Percentiles rank a stretch among this genome's conserved stretches.
These are phyloP conservation scores for Mucor ambiguus DNA, from an alignment of 371 early-diverging fungal genomes.

Conservation along the genomic window DNA sequence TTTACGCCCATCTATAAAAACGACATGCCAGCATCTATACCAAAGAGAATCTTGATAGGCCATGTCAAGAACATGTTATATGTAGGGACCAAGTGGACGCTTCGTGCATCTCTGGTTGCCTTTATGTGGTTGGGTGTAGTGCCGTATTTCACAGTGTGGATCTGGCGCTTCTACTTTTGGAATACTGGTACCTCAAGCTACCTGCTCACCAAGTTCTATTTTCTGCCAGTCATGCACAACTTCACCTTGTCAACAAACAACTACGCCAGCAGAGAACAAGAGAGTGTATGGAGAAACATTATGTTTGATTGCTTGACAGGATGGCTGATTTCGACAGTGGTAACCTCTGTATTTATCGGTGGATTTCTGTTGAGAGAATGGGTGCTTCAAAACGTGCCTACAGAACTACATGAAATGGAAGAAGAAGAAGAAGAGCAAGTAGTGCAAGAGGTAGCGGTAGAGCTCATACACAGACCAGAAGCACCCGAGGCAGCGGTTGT, in stretches of 20 bases:
- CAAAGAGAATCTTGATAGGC: slow-evolving; percentile 51
- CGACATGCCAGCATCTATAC: slow-evolving; percentile 71
- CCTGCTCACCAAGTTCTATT: neutral
- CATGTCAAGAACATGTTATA: neutral
- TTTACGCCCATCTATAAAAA: slow-evolving; percentile 83
- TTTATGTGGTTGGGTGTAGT: slow-evolving; percentile 13
- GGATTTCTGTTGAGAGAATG: slow-evolving; percentile 84
- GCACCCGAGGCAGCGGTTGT: neutral
- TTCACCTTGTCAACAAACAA: neutral
- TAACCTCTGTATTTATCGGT: slow-evolving; percentile 73
- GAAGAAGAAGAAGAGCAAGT: slow-evolving; percentile 8
- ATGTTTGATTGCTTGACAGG: slow-evolving; percentile 87
- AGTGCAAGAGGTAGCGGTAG: neutral
- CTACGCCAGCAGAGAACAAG: neutral
- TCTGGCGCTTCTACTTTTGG: slow-evolving; percentile 14
- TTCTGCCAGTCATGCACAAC: neutral
- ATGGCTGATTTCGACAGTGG: slow-evolving; percentile 72
- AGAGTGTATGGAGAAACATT: slow-evolving; percentile 33
- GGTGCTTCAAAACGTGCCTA: slow-evolving; percentile 76
- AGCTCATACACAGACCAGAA: neutral
- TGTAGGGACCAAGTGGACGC: neutral
- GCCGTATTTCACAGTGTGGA: slow-evolving; percentile 15
- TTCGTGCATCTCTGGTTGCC: neutral
- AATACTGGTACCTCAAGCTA: neutral
- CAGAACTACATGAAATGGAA: neutral